These are phyloP conservation scores for Termitomyces eurrhizus DNA, from an alignment of 768 basidiomycete species.

Conservation along the genomic window DNA sequence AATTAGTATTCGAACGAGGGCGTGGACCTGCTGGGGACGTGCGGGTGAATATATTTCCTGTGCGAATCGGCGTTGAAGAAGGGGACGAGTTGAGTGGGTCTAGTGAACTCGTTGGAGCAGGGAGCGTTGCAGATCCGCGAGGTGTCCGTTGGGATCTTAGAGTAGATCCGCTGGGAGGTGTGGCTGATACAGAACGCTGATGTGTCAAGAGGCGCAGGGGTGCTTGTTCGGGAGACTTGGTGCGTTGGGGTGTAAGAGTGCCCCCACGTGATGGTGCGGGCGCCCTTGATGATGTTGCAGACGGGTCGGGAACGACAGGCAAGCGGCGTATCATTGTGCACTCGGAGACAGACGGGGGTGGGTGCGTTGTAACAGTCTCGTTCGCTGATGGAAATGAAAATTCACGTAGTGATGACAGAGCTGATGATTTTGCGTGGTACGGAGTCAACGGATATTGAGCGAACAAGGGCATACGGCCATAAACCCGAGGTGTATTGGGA, in stretches of 20 bases:
- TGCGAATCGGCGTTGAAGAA: conserved; percentile 6
- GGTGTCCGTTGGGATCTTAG: conserved; percentile 1
- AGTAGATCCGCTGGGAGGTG: not conserved
- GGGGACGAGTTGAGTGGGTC: conserved; percentile 7
- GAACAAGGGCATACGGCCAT: conserved; percentile 6
- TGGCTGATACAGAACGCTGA: not conserved
- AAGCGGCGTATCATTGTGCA: conserved; percentile 13
- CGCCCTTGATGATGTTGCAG: not conserved
- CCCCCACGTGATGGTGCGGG: conserved; percentile 1
- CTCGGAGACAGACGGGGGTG: not conserved
- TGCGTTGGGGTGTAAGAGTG: not conserved
- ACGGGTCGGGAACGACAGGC: conserved; percentile 14
- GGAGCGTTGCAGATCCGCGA: conserved; percentile 1
- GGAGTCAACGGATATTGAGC: conserved; percentile 13
- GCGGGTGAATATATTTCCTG: conserved; percentile 7
- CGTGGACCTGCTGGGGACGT: conserved; percentile 17
- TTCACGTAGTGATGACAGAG: conserved; percentile 4
- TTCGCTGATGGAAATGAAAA: conserved; percentile 1
- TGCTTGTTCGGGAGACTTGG: not conserved
- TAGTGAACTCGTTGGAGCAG: conserved; percentile 6
- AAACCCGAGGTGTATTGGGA: conserved; percentile 10
- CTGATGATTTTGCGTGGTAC: conserved; percentile 6
- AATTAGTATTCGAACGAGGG: conserved; percentile 13
- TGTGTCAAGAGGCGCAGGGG: not conserved
- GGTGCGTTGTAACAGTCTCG: not conserved